A percentile compares a stretch with the other conserved stretches of the same genome.
Conservation (phyloP, 768 basidiomycete genomes). For the Psilocybe sp. region DNA sequence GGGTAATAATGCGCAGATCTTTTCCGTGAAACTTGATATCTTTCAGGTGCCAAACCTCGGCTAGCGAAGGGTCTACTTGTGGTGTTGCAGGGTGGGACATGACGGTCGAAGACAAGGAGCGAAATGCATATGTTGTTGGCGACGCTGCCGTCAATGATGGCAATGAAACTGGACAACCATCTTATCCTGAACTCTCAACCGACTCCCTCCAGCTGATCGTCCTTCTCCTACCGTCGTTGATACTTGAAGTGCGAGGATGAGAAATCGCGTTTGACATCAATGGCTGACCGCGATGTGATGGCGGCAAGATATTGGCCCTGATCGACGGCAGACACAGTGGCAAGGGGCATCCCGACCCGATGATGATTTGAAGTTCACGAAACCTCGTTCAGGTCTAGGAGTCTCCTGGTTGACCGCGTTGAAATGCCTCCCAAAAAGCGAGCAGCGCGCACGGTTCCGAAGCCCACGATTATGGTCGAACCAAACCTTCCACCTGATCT, state of each 20-base stretch:
- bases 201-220: no score
- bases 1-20: conserved; percentile 65
- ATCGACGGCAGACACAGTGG: no score
- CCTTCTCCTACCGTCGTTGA: no score
- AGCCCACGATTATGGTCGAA: neutral
- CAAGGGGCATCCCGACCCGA: no score
- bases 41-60: conserved; percentile 81
- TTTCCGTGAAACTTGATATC: conserved; percentile 48
- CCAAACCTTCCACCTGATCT: conserved; percentile 13
- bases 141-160: neutral
- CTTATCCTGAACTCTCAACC: no score
- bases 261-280: no score
- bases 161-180: no score
- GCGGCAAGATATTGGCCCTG: no score
- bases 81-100: conserved; percentile 25
- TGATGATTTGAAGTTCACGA: no score
- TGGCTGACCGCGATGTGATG: no score
- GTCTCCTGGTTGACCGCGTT: neutral
- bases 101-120: conserved; percentile 3
- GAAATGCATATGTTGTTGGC: neutral
- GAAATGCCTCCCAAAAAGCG: neutral
- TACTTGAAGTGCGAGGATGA: no score
- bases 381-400: no score
- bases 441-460: neutral
- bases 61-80: conserved; percentile 39